Evolutionary conservation across 106 monocot species (phyloP).

Genomic region (Dioscorea dumetorum): DNA sequence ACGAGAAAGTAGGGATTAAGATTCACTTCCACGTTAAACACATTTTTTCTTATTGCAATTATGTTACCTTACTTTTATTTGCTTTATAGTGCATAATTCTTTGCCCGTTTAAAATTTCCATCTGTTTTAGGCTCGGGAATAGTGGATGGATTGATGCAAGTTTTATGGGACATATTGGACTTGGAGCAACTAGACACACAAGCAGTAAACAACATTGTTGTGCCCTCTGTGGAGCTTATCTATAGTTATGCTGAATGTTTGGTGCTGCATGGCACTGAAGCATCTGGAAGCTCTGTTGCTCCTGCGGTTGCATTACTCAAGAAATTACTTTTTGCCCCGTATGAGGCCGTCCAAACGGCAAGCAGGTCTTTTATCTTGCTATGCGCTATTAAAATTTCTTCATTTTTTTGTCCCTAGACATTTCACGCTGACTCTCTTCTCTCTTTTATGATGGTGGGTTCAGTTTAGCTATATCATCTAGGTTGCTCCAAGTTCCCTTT

Average conservation of each 20-base stretch:
- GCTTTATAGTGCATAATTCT: slow-evolving; percentile 1
- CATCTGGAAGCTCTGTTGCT: slow-evolving; percentile 50
- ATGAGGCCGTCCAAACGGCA: slow-evolving; percentile 85
- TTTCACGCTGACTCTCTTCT: neutral
- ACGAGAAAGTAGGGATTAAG: too few species aligned
- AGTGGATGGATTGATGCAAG: slow-evolving; percentile 91
- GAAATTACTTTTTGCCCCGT: slow-evolving; percentile 86
- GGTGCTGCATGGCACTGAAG: slow-evolving; percentile 50
- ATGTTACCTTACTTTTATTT: neutral
- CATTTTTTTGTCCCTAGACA: slow-evolving; percentile 3
- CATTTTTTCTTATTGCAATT: too few species aligned
- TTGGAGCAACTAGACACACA: slow-evolving; percentile 91
- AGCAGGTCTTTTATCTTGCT: slow-evolving; percentile 50
- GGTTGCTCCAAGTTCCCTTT: slow-evolving; percentile 96
- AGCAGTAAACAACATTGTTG: slow-evolving; percentile 75
- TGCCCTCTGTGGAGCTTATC: slow-evolving; percentile 93
- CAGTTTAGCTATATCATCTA: slow-evolving; percentile 99
- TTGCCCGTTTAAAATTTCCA: neutral
- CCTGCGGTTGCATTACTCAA: slow-evolving; percentile 80
- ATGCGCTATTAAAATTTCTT: neutral
- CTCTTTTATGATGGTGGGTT: slow-evolving; percentile 15
- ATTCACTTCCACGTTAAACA: too few species aligned
- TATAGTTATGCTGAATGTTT: slow-evolving; percentile 99
- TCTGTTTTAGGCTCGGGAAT: slow-evolving; percentile 64
- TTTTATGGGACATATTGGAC: slow-evolving; percentile 88